These are phyloP conservation scores for Phyllosticta paracitricarpa DNA, from an alignment of 2,329 filamentous ascomycete genomes.

Conservation along the genomic window DNA sequence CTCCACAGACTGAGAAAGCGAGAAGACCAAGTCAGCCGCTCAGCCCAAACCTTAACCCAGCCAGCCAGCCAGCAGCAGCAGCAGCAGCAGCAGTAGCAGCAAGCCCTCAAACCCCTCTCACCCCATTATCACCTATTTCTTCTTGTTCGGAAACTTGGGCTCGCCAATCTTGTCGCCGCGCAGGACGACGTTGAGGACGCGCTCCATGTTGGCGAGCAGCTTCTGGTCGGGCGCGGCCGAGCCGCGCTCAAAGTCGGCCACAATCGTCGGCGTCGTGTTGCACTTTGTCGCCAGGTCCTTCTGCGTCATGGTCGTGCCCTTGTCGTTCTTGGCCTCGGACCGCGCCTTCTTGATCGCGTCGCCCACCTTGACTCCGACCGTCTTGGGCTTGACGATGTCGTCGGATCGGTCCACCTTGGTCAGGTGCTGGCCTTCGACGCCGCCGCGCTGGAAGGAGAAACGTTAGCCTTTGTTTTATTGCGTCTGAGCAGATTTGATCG, in stretches of 20 bases:
- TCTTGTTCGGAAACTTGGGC: slow-evolving; percentile 69
- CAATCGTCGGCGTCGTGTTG: slow-evolving; percentile 71
- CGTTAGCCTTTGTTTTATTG: slow-evolving; percentile 31
- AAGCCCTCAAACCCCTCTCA: background rate
- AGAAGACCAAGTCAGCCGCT: too few relatives aligned
- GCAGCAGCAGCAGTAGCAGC: background rate
- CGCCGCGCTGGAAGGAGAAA: slow-evolving; percentile 26
- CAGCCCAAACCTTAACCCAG: background rate
- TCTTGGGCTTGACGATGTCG: slow-evolving; percentile 96
- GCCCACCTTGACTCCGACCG: slow-evolving; percentile 65
- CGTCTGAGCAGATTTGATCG: background rate
- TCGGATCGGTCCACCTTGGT: slow-evolving; percentile 97
- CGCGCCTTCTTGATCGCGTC: slow-evolving; percentile 74
- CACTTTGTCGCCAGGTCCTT: slow-evolving; percentile 77
- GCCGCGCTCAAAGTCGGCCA: slow-evolving; percentile 80
- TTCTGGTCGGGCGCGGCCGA: slow-evolving; percentile 73
- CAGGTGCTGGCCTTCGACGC: slow-evolving; percentile 77
- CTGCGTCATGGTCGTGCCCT: slow-evolving; percentile 67
- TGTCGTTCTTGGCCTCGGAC: slow-evolving; percentile 71
- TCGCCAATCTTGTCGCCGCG: slow-evolving; percentile 76
- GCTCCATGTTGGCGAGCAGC: slow-evolving; percentile 67
- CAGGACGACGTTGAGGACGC: slow-evolving; percentile 78
- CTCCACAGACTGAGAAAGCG: too few relatives aligned
- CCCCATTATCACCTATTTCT: slow-evolving; percentile 26
- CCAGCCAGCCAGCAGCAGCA: too few relatives aligned